Conservation (phyloP, 345 rosid species). For the Tarenaya hassleriana region DNA sequence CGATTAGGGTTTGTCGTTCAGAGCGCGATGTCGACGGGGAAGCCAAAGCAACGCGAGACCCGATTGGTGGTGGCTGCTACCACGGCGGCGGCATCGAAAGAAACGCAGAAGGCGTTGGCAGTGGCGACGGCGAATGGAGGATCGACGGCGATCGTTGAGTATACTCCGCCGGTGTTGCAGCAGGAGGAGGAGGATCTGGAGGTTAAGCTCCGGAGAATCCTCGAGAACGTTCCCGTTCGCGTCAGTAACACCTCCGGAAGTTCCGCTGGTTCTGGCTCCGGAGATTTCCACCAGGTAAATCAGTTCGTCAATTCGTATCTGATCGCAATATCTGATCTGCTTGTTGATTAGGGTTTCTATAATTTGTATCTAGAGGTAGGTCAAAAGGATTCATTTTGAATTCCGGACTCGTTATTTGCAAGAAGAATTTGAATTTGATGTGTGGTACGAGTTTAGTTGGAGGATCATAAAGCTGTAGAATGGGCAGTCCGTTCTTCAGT, state of each 20-base stretch:
- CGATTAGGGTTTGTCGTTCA: slow-evolving; percentile 31
- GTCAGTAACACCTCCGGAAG: slow-evolving; percentile 95
- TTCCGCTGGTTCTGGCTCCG: slow-evolving; percentile 96
- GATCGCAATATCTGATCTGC: no score
- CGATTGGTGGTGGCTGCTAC: slow-evolving; percentile 39
- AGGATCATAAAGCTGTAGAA: no score
- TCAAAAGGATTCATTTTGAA: no score
- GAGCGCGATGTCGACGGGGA: slow-evolving; percentile 48
- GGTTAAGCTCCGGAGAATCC: slow-evolving; percentile 79
- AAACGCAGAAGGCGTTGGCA: slow-evolving; percentile 26
- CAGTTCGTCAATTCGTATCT: neutral
- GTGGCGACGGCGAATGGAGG: slow-evolving; percentile 18
- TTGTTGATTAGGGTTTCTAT: no score
- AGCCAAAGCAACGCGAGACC: slow-evolving; percentile 40
- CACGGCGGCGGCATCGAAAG: slow-evolving; percentile 21
- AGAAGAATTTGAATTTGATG: no score
- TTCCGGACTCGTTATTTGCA: no score
- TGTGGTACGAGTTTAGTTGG: no score
- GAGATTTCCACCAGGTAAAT: slow-evolving; percentile 91
- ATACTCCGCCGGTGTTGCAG: slow-evolving; percentile 56
- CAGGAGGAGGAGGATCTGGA: slow-evolving; percentile 93
- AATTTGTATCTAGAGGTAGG: no score
- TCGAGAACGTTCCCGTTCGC: slow-evolving; percentile 93
- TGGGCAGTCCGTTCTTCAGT: no score
- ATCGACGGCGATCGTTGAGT: slow-evolving; percentile 69